Conservation (phyloP, 1,139 yeast genomes). For the Hemisphaericaspora lyxosophila region DNA sequence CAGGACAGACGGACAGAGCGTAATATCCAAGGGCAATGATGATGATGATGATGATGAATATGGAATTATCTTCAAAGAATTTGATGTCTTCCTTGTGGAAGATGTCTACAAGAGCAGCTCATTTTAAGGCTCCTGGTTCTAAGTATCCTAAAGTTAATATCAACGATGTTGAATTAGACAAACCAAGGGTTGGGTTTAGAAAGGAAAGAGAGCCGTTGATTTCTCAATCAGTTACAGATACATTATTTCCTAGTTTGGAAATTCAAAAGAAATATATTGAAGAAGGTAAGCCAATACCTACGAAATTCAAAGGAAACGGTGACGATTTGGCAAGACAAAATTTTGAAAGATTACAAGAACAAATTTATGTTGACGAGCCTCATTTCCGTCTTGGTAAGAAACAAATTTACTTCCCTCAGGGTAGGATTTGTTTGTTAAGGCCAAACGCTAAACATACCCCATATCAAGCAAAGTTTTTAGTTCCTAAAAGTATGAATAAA, state of each 20-base stretch:
- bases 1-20: too few species aligned
- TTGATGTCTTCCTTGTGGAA: constrained; percentile 12
- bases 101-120: constrained; percentile 25
- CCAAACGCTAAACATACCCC: constrained; percentile 96
- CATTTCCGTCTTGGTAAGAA: constrained; percentile 80
- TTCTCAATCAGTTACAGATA: constrained; percentile 41
- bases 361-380: constrained; percentile 63
- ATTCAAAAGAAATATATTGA: constrained; percentile 35
- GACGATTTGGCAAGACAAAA: constrained; percentile 41
- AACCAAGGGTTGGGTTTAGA: constrained; percentile 42
- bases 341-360: constrained; percentile 48
- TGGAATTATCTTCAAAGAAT: neutral
- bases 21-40: too few species aligned
- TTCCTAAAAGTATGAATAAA: constrained; percentile 87
- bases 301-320: constrained; percentile 26
- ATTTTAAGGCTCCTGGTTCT: constrained; percentile 31
- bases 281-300: constrained; percentile 46
- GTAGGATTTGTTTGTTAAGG: constrained; percentile 72
- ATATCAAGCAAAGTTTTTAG: constrained; percentile 90
- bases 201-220: constrained; percentile 40
- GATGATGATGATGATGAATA: too few species aligned
- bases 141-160: constrained; percentile 44
- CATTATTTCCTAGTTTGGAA: constrained; percentile 42
- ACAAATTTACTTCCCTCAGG: constrained; percentile 78
- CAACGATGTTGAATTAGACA: constrained; percentile 38